phyloP scores from a whole-genome alignment of 2,329 filamentous ascomycete genomes.

The Dendrostoma leiphaemia region DNA sequence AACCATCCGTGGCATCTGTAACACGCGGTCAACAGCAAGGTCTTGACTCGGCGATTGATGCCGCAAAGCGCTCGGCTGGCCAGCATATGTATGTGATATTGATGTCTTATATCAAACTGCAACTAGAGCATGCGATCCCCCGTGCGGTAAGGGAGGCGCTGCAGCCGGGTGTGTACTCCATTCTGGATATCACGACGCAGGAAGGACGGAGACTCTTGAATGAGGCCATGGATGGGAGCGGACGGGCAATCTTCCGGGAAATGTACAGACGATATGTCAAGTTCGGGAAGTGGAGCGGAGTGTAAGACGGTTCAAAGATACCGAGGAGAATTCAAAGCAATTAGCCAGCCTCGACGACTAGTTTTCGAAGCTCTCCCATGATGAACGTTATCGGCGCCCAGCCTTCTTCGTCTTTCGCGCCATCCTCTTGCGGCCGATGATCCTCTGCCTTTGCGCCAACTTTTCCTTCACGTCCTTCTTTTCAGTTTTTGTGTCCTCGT shows the following conservation, averaged over 20 bases:
- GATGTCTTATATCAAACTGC: slow-evolving; percentile 58
- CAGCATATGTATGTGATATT: slow-evolving; percentile 61
- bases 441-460: slow-evolving; percentile 59
- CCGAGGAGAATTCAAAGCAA: too few relatives aligned
- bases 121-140: slow-evolving; percentile 54
- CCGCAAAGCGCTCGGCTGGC: slow-evolving; percentile 59
- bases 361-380: too few relatives aligned
- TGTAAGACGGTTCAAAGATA: slow-evolving; percentile 33
- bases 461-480: slow-evolving; percentile 31
- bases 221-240: slow-evolving; percentile 58
- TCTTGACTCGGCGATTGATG: slow-evolving; percentile 60
- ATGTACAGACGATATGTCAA: slow-evolving; percentile 59
- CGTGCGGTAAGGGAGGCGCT: slow-evolving; percentile 53
- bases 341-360: too few relatives aligned
- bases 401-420: slow-evolving; percentile 65
- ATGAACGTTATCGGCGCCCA: too few relatives aligned
- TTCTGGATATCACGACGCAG: slow-evolving; percentile 56
- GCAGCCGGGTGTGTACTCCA: slow-evolving; percentile 55
- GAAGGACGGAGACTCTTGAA: slow-evolving; percentile 56
- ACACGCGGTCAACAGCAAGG: slow-evolving; percentile 42
- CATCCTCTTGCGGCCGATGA: slow-evolving; percentile 83
- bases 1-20: slow-evolving; percentile 56
- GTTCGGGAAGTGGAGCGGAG: slow-evolving; percentile 64
- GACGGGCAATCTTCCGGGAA: slow-evolving; percentile 56
- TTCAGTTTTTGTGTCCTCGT: not conserved